Evolutionary conservation across 176 grass and related monocot species (phyloP), one percentile per base, ranked within the genome.

Genomic region (Aegilops sharonensis): DNA sequence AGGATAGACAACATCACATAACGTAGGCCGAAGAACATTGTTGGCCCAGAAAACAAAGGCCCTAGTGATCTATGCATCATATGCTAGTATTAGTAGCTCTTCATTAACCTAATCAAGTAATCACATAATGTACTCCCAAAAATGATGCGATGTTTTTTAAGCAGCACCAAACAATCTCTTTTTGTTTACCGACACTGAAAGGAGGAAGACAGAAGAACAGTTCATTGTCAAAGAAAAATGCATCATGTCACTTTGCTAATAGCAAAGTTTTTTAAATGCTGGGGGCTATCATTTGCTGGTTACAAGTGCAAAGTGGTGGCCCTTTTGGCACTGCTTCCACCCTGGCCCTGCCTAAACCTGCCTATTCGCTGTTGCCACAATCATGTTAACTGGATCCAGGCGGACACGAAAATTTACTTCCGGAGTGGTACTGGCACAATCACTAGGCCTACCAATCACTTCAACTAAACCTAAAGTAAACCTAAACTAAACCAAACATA

Each of bases 31-130:
- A 91, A 62, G 50, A 36, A 87, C 68, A 62, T 6, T 84, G 60
- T 68, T 80, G 36, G 65, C 64, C 47, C 81, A 84, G 67, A 84
- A 78, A 91, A 91, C 81, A 84, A 75, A 62, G 81, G 5, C 29
- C 75, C 68, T 87, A 37, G 75, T 17, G 48, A 81, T 73, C 43
- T 87, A 83, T 36, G 59, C 67, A 73, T 75, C 85, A 62, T 56
- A 56, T 84, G 67, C 34, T 75, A 47, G 43, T 47, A 23, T 3
- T 68, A 29, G 39, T 85, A 78, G 52, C 4, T 4, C 3, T 66
- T 32, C 8, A 14, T 18, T 77, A 48, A 47, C 27, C 21, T 63
- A 54, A 63, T 42, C 39, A 42, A 42, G 39, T 42, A 42, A 42
- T 18, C 17, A 72, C 21, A 34, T 34, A 34, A 34, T 34, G 32